Conservation (phyloP, 129 eudicot species). For the Centaurea solstitialis region DNA sequence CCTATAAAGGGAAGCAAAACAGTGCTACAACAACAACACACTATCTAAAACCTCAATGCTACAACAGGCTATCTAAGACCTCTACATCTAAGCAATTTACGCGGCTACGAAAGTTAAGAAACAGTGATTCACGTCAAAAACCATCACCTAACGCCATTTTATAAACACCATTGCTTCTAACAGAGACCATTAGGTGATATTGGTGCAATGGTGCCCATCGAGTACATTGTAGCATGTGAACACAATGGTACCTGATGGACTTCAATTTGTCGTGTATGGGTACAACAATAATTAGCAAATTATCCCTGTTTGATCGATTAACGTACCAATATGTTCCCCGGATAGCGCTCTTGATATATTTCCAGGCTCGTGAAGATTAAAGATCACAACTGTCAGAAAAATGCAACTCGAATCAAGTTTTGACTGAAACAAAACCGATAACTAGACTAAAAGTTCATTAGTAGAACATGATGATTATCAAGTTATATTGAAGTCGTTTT, state of each 20-base stretch:
- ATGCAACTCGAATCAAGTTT: not conserved
- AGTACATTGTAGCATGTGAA: not conserved
- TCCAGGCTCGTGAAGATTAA: conserved; percentile 79
- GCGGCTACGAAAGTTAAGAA: not conserved
- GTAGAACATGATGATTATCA: not conserved
- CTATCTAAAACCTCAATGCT: not conserved
- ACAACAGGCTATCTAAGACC: not conserved
- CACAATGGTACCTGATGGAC: not conserved
- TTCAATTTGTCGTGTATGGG: not conserved
- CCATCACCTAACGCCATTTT: not conserved
- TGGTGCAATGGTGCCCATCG: not conserved
- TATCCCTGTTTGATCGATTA: conserved; percentile 67
- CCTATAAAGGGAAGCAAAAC: not conserved
- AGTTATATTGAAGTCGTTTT: no score
- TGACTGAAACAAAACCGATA: not conserved
- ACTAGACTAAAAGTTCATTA: not conserved
- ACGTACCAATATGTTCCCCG: conserved; percentile 78
- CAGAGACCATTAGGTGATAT: not conserved
- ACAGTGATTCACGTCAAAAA: not conserved
- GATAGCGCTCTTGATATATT: conserved; percentile 79
- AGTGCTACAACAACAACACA: not conserved
- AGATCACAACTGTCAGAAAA: conserved; percentile 65
- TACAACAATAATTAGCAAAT: conserved; percentile 33
- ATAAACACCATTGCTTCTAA: not conserved
- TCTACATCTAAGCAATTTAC: not conserved